These are phyloP conservation scores for Arabidopsis suecica DNA, from an alignment of 345 rosid species.

Conservation along the genomic window DNA sequence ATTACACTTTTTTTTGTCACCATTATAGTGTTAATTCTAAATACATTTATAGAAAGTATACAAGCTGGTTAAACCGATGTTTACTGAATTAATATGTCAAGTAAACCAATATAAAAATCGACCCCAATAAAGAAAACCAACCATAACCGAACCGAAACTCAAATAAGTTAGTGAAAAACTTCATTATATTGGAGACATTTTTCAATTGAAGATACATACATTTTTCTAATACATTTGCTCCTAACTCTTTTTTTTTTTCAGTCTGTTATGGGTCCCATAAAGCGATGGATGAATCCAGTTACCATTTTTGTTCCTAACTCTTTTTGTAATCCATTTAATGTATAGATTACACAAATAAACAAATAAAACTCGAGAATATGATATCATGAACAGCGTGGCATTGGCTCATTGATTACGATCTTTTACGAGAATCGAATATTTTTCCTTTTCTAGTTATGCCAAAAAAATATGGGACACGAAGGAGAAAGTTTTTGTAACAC, in stretches of 20 bases:
- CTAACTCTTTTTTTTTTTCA: no score
- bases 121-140: not conserved
- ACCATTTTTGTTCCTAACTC: conserved; percentile 27
- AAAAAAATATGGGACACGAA: conserved; percentile 25
- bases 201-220: no score
- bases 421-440: conserved; percentile 30
- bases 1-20: not conserved
- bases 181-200: no score
- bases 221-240: no score
- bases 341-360: not conserved
- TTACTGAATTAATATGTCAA: not conserved
- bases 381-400: conserved; percentile 40
- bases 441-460: conserved; percentile 2
- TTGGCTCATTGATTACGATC: conserved; percentile 38
- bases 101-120: not conserved
- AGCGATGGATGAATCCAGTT: conserved; percentile 34
- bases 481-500: conserved; percentile 9
- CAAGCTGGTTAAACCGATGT: not conserved
- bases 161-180: no score
- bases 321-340: not conserved
- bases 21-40: not conserved
- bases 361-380: conserved; percentile 1
- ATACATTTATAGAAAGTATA: not conserved
- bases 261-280: conserved; percentile 25
- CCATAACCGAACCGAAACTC: no score